Percentiles rank a stretch among this genome's conserved stretches.
Conservation (phyloP, 2,329 filamentous ascomycete genomes). For the Fusarium haematococcum region DNA sequence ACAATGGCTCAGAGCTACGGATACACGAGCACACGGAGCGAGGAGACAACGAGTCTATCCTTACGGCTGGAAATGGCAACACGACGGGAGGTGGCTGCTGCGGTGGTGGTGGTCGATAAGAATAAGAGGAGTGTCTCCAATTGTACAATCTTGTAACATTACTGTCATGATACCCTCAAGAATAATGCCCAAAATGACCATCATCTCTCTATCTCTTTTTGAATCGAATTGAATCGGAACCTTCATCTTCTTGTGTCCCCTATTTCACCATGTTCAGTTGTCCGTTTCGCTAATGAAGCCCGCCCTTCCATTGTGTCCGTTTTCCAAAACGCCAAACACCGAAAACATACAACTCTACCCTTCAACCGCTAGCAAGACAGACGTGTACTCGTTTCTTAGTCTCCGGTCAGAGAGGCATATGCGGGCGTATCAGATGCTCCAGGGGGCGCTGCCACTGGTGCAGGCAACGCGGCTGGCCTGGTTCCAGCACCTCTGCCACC, state of each 20-base stretch:
- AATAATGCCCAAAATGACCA: conserved; percentile 37
- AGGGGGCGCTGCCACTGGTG: conserved; percentile 79
- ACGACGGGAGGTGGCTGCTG: conserved; percentile 40
- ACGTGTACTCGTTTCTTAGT: conserved; percentile 62
- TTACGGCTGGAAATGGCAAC: conserved; percentile 63
- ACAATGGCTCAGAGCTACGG: conserved; percentile 72
- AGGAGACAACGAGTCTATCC: conserved; percentile 93
- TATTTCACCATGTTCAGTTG: conserved; percentile 17
- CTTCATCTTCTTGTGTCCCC: conserved; percentile 23
- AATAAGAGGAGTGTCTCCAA: conserved; percentile 30
- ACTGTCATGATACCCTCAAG: conserved; percentile 49
- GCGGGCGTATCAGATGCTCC: conserved; percentile 78
- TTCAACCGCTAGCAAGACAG: conserved; percentile 7
- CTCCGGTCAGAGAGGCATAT: conserved; percentile 87
- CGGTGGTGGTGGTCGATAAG: conserved; percentile 49
- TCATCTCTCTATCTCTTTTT: conserved; percentile 33
- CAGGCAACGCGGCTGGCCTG: conserved; percentile 35
- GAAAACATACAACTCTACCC: conserved; percentile 33
- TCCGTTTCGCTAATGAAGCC: conserved; percentile 36
- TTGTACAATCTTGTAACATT: conserved; percentile 48
- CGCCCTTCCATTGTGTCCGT: conserved; percentile 15
- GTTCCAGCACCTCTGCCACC: conserved; percentile 43
- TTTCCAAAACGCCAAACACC: conserved; percentile 44
- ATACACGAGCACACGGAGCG: conserved; percentile 94
- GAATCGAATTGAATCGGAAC: conserved; percentile 16